Conservation (phyloP, 202 grass and related monocot genomes). For the Musa balbisiana region DNA sequence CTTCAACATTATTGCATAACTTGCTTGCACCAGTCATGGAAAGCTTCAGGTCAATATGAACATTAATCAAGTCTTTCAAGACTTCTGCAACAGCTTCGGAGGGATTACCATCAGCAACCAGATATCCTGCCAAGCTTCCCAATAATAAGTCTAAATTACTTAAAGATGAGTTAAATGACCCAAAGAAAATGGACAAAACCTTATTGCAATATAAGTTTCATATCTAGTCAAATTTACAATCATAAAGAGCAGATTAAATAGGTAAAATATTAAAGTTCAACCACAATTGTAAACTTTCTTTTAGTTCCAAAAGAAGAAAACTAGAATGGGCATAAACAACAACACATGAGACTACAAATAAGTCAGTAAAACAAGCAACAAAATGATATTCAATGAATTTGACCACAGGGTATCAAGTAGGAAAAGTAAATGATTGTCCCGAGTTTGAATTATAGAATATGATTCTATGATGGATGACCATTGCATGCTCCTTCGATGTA, state of each 20-base stretch:
- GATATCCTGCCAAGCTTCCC: conserved; percentile 45
- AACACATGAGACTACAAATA: no score
- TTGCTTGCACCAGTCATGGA: conserved; percentile 27
- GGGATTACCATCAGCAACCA: conserved; percentile 42
- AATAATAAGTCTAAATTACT: conserved; percentile 26
- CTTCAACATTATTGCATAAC: conserved; percentile 23
- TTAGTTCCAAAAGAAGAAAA: no score
- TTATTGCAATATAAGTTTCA: neutral
- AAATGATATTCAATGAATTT: neutral
- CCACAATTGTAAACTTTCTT: no score
- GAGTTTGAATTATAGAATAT: neutral
- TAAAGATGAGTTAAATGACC: conserved; percentile 4
- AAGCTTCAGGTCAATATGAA: conserved; percentile 40
- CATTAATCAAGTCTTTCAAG: conserved; percentile 53
- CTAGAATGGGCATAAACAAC: no score
- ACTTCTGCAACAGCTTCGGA: conserved; percentile 54
- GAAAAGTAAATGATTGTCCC: neutral
- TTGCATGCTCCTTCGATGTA: no score
- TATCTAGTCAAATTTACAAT: no score
- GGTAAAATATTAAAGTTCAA: no score
- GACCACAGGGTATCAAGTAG: neutral
- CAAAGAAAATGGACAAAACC: conserved; percentile 15
- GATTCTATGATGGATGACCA: no score
- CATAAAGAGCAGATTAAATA: no score
- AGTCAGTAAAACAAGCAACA: no score